A percentile compares a stretch with the other conserved stretches of the same genome.
phyloP scores from a whole-genome alignment of 164 flowering plant species.

The Aristolochia contorta region DNA sequence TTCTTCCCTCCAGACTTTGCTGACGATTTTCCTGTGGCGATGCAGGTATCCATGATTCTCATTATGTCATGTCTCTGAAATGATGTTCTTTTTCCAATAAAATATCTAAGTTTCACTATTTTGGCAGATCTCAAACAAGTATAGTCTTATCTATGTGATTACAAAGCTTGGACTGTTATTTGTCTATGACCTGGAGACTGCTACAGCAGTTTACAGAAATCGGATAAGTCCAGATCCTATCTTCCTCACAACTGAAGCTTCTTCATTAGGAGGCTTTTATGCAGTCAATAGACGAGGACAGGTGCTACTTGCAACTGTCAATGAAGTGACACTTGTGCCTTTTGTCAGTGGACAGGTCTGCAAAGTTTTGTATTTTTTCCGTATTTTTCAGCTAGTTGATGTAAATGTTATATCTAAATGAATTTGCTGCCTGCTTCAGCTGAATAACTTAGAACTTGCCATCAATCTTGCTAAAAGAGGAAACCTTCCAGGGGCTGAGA shows the following conservation, averaged over 20 bases:
- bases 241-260: conserved; percentile 90
- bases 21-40: conserved; percentile 97
- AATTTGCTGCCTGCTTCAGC: conserved; percentile 25
- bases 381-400: not conserved
- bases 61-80: no score
- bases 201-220: conserved; percentile 92
- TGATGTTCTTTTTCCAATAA: no score
- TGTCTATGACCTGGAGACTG: conserved; percentile 97
- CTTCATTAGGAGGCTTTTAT: conserved; percentile 94
- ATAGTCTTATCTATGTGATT: conserved; percentile 82
- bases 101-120: not conserved
- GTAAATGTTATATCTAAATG: not conserved
- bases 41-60: conserved; percentile 59
- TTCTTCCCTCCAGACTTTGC: conserved; percentile 99
- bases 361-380: not conserved
- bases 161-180: conserved; percentile 96
- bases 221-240: conserved; percentile 99
- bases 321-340: conserved; percentile 88
- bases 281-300: conserved; percentile 96
- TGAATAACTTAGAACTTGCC: conserved; percentile 66
- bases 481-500: conserved; percentile 58
- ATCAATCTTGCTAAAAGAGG: conserved; percentile 24
- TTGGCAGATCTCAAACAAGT: conserved; percentile 86
- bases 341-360: conserved; percentile 95
- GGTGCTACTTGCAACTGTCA: conserved; percentile 89